Evolutionary conservation across 1,139 yeast species (phyloP).

Genomic region (Diutina mesorugosa): DNA sequence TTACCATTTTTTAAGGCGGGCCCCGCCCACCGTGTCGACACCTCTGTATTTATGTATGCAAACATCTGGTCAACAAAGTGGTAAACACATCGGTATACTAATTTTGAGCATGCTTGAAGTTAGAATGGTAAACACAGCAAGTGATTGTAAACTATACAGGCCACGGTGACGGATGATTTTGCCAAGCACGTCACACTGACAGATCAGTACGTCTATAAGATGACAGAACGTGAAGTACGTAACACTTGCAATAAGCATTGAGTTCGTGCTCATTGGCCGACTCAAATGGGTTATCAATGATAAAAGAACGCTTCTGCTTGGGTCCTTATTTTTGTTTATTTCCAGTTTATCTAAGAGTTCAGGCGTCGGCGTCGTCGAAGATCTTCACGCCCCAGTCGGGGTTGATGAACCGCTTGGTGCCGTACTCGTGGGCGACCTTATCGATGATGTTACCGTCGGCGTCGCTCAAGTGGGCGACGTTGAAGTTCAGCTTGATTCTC

Average conservation of each 20-base stretch:
- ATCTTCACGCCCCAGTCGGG: slow-evolving; percentile 7
- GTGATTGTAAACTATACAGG: too few relatives aligned
- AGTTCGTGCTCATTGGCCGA: too few relatives aligned
- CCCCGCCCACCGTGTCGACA: background rate
- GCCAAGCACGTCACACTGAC: too few relatives aligned
- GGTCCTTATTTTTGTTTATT: too few relatives aligned
- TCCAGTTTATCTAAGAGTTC: too few relatives aligned
- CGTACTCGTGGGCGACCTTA: slow-evolving; percentile 2
- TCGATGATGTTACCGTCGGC: background rate
- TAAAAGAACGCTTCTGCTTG: too few relatives aligned
- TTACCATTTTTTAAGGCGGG: background rate
- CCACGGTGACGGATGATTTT: too few relatives aligned
- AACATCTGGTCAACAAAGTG: background rate
- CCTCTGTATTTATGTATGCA: background rate
- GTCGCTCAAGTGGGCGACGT: slow-evolving; percentile 33
- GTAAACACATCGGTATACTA: background rate
- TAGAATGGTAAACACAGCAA: background rate
- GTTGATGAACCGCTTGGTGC: slow-evolving; percentile 8
- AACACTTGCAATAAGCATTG: too few relatives aligned
- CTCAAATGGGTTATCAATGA: too few relatives aligned
- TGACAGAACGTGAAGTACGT: too few relatives aligned
- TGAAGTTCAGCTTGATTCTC: slow-evolving; percentile 48
- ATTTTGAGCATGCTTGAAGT: background rate
- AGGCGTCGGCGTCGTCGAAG: background rate
- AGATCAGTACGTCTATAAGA: too few relatives aligned